These are phyloP conservation scores for Penicillium fimorum DNA, from an alignment of 495 filamentous ascomycete genomes.

Conservation along the genomic window DNA sequence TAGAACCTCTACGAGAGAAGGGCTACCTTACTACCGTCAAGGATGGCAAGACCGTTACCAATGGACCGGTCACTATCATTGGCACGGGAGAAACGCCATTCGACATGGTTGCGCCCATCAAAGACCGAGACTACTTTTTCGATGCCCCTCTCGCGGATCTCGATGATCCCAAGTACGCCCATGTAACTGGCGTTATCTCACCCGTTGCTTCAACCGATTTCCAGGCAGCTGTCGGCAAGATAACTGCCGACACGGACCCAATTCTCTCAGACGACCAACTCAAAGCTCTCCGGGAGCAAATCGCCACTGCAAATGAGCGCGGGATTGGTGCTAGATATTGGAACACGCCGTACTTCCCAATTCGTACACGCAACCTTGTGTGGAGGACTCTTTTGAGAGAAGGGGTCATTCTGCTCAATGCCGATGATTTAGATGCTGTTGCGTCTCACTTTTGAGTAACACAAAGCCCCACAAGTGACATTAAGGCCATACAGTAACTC, in stretches of 20 bases:
- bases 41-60: constrained; percentile 43
- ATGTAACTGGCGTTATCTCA: constrained; percentile 47
- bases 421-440: constrained; percentile 68
- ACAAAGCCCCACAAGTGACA: background rate
- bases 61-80: constrained; percentile 70
- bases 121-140: constrained; percentile 59
- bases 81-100: constrained; percentile 79
- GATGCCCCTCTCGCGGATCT: constrained; percentile 57
- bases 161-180: constrained; percentile 36
- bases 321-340: constrained; percentile 72
- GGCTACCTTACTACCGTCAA: constrained; percentile 60
- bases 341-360: constrained; percentile 67
- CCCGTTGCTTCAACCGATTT: constrained; percentile 54
- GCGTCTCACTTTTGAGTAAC: constrained; percentile 34
- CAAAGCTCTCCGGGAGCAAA: constrained; percentile 55
- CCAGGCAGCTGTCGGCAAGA: constrained; percentile 37
- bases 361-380: constrained; percentile 62
- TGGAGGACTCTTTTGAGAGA: constrained; percentile 67
- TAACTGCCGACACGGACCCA: constrained; percentile 31
- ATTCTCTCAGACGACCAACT: constrained; percentile 52
- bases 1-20: constrained; percentile 61
- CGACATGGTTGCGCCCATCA: constrained; percentile 51
- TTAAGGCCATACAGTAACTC: background rate
- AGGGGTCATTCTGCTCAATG: constrained; percentile 72
- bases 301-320: constrained; percentile 57